Base-by-base conservation (phyloP, 257 asterid species). In the Pogostemon cablin region DNA sequence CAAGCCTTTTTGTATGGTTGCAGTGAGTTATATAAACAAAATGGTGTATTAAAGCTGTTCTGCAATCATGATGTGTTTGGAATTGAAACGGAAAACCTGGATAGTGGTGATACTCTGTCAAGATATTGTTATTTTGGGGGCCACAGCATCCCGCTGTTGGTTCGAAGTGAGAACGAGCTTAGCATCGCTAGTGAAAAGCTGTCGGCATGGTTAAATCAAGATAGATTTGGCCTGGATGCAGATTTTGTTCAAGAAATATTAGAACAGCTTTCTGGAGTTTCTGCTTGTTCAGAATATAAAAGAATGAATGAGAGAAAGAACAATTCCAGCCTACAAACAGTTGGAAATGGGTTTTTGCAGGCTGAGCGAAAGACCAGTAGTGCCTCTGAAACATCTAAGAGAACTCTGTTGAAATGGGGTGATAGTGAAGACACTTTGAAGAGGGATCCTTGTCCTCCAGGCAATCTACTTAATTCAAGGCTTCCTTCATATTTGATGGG, bases 181-280 rank as follows among this genome's bases (percentile, higher is more conserved):
- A 76, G 67, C 67, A 68, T 60, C 75, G 81, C 87, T 63, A 81
- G 83, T 82, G 93, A 83, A 71, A 77, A 62, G 86, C 81, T 95
- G 52, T 69, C 59, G 52, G 78, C 77, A 32, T 95, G 99, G 99
- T 78, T 95, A 72, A 85, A 86, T 59, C 86, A 67, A 78, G 98
- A 95, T 66, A 82, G 93, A 42, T 87, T 89, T 86, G 99, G 98
- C 58, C 76, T 95, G 39, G 89, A 85, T 69, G 78, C 80, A 59
- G 96, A 91, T 48, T 91, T 95, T 78, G 96, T 95, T 57, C 96
- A 84, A 78, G 99, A 95, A 80, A 88, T 88, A 59, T 61, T 95
- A 35, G 98, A 95, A 74, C 88, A 83, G 74, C 95, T 87, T 84
- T 95, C 99, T 63, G 89, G 89, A 78, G 84, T 82, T 79, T 5